Evolutionary conservation across 2,329 filamentous ascomycete genomes (phyloP), one percentile per base, ranked within the genome.

Genomic region (Hypoxylon sp.): DNA sequence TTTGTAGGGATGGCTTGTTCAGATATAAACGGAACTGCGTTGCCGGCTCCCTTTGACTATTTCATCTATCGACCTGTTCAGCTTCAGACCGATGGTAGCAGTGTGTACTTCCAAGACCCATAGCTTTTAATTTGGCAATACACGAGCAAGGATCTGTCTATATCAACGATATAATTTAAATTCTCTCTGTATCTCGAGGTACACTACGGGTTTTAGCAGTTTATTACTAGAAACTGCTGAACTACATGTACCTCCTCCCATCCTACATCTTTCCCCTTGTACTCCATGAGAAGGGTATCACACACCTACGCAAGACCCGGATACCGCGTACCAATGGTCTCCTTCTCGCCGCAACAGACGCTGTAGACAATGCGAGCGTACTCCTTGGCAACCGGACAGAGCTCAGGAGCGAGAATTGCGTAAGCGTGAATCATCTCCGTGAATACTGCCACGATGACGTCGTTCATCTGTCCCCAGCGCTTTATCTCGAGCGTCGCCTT

Each of bases 1-100:
- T 88, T 88, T 79, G 83, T 88, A 0, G 86, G 86, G 0, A 77
- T 88, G 68, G 86, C 86, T 0, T 85, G 83, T 44, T 88, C 85
- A 2, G 86, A 88, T 75, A 60, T 87, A 46, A 88, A 88, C 61
- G 86, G 86, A 2, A 82, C 81, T 15, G 84, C 79, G 7, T 68
- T 76, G 58, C 75, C 78, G 57, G 86, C 86, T 0, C 78, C 67
- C 3, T 88, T 88, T 76, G 85, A 87, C 62, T 82, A 85, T 47
- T 86, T 88, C 61, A 67, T 80, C 0, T 88, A 88, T 73, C 78
- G 80, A 1, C 86, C 86, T 4, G 82, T 83, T 5, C 73, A 82
- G 24, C 75, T 87, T 66, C 70, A 79, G 51, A 81, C 78, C 7
- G 86, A 88, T 68, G 79, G 85, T 17, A 21, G 17, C 13, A 21